Base-by-base conservation (phyloP, 306 rosid genomes). In the Corylus heterophylla region DNA sequence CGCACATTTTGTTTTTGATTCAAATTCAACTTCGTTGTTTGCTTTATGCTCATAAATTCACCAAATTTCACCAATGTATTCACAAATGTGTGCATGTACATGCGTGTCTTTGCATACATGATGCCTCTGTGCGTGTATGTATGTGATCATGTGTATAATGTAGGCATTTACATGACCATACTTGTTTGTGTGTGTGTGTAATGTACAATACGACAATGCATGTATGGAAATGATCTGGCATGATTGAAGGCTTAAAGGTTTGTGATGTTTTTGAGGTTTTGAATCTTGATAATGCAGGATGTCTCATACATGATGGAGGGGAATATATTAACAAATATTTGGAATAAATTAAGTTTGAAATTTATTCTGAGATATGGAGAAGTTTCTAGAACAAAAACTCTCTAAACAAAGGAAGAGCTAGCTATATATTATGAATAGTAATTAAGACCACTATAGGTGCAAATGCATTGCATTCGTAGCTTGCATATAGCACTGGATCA, bases 161-260 rank as follows among this genome's bases (percentile, higher is more conserved):
- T 55, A 55, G 9, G 62, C 7, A 8, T 55, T 27, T 55, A n/a
- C 20, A 1, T 55, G 25, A 7, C 20, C 20, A 8, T 55, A 3
- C 10, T n/a, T 20, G 25, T 7, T 18, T 54, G 22, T 18, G 22
- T 54, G 61, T 17, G 50, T 48, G 51, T 8, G 7, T 48, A 48
- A 48, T 48, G 51, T 48, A 8, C 51, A 48, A 2, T 11, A 48
- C 12, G 51, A 48, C 51, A 48, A 48, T 8, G 12, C 9, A 11
- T 11, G 51, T 48, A 48, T 8, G 25, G 25, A 22, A 22, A 22
- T 22, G 25, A 22, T 98, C 98, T 0, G 99, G 99, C 87, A 78
- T 93, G 91, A 80, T 2, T 35, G 96, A 95, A 85, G 98, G 98
- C 80, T 82, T 93, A 84, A 93, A 91, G 99, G 98, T 95, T 47